phyloP scores from a whole-genome alignment of 441 rosid genomes.

The Aleurites moluccanus region DNA sequence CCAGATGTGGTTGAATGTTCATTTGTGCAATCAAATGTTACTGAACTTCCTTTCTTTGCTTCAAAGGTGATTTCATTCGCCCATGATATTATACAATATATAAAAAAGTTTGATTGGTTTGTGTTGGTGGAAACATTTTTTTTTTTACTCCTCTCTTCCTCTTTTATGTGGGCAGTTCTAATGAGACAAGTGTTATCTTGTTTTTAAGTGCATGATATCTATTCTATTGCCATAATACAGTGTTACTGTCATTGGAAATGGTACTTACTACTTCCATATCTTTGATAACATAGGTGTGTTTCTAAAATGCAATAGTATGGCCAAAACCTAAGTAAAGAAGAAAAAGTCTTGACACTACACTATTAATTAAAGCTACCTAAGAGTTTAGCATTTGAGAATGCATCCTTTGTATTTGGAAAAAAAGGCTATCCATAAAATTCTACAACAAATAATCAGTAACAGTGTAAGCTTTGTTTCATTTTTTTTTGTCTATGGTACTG shows the following conservation, averaged over 20 bases:
- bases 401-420: too few species aligned
- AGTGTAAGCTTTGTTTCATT: not conserved
- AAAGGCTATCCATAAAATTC: too few species aligned
- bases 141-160: not conserved
- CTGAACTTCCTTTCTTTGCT: slow-evolving; percentile 95
- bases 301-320: too few species aligned
- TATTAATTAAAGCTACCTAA: too few species aligned
- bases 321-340: too few species aligned
- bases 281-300: not conserved
- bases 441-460: too few species aligned
- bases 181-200: not conserved
- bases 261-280: not conserved
- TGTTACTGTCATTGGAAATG: not conserved
- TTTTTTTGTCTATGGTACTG: not conserved
- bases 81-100: not conserved
- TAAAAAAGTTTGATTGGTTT: not conserved
- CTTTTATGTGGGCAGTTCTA: not conserved
- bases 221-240: too few species aligned
- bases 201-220: too few species aligned
- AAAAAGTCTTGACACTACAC: not conserved
- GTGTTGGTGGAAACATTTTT: not conserved
- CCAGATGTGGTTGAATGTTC: slow-evolving; percentile 88
- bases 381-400: too few species aligned
- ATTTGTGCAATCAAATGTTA: slow-evolving; percentile 74
- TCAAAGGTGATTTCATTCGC: slow-evolving; percentile 59